phyloP scores from a whole-genome alignment of 1,139 yeast genomes.

The Zygoascus meyerae region DNA sequence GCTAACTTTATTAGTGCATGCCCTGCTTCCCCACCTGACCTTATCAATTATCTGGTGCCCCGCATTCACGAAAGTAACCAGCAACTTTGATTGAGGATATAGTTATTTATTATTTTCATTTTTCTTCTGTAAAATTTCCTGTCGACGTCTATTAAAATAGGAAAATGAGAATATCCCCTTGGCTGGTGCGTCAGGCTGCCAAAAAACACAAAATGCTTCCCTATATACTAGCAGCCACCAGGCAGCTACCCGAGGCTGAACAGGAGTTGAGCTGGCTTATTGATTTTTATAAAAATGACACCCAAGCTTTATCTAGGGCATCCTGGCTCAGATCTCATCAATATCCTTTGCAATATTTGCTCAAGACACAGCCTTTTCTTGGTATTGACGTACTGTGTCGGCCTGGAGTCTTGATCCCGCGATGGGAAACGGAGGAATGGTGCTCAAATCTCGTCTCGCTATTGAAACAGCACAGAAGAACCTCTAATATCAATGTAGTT shows the following conservation, averaged over 20 bases:
- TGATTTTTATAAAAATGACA: constrained; percentile 31
- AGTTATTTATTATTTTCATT: no score
- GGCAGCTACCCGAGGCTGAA: constrained; percentile 29
- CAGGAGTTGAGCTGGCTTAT: constrained; percentile 47
- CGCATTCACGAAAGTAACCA: no score
- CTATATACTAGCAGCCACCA: constrained; percentile 21
- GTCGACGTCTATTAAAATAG: not conserved
- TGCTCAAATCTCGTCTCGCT: constrained; percentile 39
- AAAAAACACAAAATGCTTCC: constrained; percentile 20
- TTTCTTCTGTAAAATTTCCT: no score
- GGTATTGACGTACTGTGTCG: constrained; percentile 52
- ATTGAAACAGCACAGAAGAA: constrained; percentile 21
- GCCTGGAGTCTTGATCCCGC: constrained; percentile 71
- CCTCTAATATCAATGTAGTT: constrained; percentile 33
- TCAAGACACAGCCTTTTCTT: constrained; percentile 88
- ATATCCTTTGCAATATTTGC: constrained; percentile 75
- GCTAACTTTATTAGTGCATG: no score
- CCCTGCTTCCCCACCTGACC: no score
- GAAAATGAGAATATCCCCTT: constrained; percentile 11
- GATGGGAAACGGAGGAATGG: constrained; percentile 98
- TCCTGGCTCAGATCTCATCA: constrained; percentile 31
- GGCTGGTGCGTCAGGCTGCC: constrained; percentile 15
- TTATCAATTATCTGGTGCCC: no score
- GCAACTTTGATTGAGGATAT: no score
- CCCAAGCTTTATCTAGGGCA: constrained; percentile 19